A percentile compares a stretch with the other conserved stretches of the same genome.
Evolutionary conservation across 805 yeast genomes (phyloP).

Genomic region (Metschnikowia picachoensis): DNA sequence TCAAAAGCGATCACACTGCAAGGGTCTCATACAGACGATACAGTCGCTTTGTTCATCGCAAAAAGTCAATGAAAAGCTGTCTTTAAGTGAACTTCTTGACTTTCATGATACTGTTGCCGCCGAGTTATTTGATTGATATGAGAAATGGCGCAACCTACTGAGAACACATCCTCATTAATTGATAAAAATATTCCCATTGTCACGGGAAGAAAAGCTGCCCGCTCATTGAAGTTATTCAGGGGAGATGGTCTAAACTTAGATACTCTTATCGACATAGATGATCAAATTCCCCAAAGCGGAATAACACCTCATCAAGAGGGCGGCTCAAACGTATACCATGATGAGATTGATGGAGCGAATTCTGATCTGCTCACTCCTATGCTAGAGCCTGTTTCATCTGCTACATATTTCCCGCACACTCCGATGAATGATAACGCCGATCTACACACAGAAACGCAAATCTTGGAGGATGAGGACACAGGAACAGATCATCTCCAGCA

Average conservation of each 20-base stretch:
- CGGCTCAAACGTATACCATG: background rate
- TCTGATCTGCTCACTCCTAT: slow-evolving; percentile 4
- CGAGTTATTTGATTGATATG: slow-evolving; percentile 1
- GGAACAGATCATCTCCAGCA: slow-evolving; percentile 34
- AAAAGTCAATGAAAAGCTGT: no score
- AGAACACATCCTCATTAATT: slow-evolving; percentile 7
- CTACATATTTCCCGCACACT: slow-evolving; percentile 68
- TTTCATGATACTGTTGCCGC: no score
- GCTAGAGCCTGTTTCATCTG: slow-evolving; percentile 63
- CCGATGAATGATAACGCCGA: slow-evolving; percentile 28
- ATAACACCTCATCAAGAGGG: no score
- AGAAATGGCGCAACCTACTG: slow-evolving; percentile 6
- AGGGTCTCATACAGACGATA: no score
- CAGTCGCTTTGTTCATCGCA: no score
- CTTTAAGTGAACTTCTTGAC: no score
- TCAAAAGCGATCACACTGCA: no score
- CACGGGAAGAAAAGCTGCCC: slow-evolving; percentile 57
- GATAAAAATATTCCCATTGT: slow-evolving; percentile 20
- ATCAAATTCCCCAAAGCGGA: background rate
- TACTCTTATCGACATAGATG: slow-evolving; percentile 11
- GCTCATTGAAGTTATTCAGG: slow-evolving; percentile 51
- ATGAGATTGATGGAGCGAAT: background rate
- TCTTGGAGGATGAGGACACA: slow-evolving; percentile 13
- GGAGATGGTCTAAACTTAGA: slow-evolving; percentile 19
- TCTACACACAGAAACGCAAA: slow-evolving; percentile 1